Conservation (phyloP, 2,329 filamentous ascomycete genomes). For the Macrophomina phaseolina region DNA sequence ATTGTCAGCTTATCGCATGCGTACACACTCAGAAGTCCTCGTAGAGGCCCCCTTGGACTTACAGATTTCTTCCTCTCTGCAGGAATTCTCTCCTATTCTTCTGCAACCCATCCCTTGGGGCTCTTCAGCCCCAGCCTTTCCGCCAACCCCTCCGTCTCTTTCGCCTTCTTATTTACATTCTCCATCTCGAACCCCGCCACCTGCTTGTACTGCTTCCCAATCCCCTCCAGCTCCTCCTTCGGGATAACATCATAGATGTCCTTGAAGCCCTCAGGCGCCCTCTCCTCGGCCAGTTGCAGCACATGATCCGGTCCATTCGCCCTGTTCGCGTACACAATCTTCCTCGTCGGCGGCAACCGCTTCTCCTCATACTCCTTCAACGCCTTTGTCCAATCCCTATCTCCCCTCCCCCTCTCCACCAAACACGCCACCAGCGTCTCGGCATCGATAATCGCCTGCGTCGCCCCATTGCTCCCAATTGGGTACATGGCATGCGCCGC, state of each 20-base stretch:
- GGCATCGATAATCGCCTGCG: conserved; percentile 43
- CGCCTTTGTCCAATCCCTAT: conserved; percentile 40
- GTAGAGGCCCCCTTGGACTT: too few species aligned
- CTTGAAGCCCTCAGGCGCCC: conserved; percentile 45
- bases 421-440: conserved; percentile 46
- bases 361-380: conserved; percentile 48
- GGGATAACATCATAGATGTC: conserved; percentile 51
- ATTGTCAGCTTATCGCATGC: too few species aligned
- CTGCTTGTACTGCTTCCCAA: conserved; percentile 44
- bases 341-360: conserved; percentile 50
- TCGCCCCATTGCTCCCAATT: conserved; percentile 43
- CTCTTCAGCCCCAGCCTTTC: conserved; percentile 33
- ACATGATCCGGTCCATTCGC: conserved; percentile 56
- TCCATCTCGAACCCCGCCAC: conserved; percentile 55
- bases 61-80: not conserved
- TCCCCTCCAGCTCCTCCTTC: conserved; percentile 47
- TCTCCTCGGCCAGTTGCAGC: conserved; percentile 52
- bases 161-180: conserved; percentile 50
- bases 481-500: conserved; percentile 50
- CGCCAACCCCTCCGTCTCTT: conserved; percentile 39
- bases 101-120: conserved; percentile 31
- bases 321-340: conserved; percentile 55
- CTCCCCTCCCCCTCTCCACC: conserved; percentile 32
- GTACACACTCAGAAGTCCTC: too few species aligned
- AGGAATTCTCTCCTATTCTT: not conserved